A percentile compares a stretch with the other conserved stretches of the same genome.
Evolutionary conservation across 257 asterid genomes (phyloP).

Genomic region (Nicotiana benthamiana): DNA sequence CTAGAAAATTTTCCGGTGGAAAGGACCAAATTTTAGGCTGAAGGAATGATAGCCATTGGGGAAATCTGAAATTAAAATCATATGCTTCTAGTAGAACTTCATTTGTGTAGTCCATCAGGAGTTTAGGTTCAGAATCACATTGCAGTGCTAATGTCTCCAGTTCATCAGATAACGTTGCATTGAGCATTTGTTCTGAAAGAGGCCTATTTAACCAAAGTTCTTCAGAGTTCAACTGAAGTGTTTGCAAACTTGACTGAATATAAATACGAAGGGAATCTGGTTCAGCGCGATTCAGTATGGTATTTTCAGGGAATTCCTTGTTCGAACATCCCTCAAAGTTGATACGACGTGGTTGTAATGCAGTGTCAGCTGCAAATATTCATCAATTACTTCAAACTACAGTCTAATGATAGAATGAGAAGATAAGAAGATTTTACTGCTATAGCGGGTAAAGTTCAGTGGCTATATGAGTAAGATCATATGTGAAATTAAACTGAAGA

Average conservation of each 20-base stretch:
- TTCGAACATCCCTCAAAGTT: conserved; percentile 43
- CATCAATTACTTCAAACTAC: neutral
- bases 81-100: conserved; percentile 45
- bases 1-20: conserved; percentile 33
- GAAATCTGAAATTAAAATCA: conserved; percentile 23
- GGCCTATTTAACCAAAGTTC: conserved; percentile 24
- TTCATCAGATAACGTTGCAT: conserved; percentile 37
- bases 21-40: conserved; percentile 21
- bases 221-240: conserved; percentile 42
- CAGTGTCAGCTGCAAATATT: conserved; percentile 27
- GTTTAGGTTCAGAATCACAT: conserved; percentile 40
- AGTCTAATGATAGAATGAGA: neutral
- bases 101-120: conserved; percentile 61
- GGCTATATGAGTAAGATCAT: neutral
- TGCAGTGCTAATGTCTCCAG: conserved; percentile 16
- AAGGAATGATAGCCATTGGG: conserved; percentile 33
- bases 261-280: conserved; percentile 32
- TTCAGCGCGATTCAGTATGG: conserved; percentile 6
- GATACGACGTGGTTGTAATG: conserved; percentile 41
- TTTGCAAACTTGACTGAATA: conserved; percentile 43
- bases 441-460: neutral
- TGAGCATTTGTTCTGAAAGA: conserved; percentile 28
- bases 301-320: conserved; percentile 18
- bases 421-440: neutral
- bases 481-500: neutral